Evolutionary conservation across 1,284 basidiomycete species (phyloP), one percentile per base, ranked within the genome.

Genomic region (Phlebopus sp.): DNA sequence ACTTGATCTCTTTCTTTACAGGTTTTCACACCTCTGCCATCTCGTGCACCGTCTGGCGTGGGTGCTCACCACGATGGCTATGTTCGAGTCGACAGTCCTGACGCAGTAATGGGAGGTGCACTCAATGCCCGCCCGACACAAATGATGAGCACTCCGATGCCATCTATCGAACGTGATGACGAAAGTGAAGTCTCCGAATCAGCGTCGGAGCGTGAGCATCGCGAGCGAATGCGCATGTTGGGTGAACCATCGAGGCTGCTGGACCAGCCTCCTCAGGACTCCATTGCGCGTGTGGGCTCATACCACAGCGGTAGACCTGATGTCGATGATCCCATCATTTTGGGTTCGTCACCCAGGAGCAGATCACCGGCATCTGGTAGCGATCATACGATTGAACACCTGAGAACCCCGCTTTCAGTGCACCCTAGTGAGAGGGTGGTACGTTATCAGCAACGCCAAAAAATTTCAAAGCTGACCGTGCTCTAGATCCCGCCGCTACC

Each of bases 11-110:
- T 31, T 46, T 17, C 36, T 38, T 23, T 23, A 6, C 30, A 66
- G 67, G 14, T 69, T 41, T 66, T 66, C 40, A 66, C 63, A n/a
- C 63, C 63, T 21, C 42, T 66, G 19, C 63, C 66, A 17, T 66
- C 63, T 27, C 66, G 67, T 34, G 51, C 54, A 10, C 67, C 63
- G 13, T 69, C 55, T 15, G 66, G 69, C 1, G 55, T 53, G 37
- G 67, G 63, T 9, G 65, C 69, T 11, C 59, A 55, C 10, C 55
- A 59, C 43, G 67, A 65, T 34, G 64, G 61, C 18, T 65, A 54
- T 39, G 50, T 66, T 35, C 63, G 53, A 36, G 67, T 69, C 15
- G 64, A 66, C 32, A 67, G 47, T 36, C 63, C 63, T 7, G 51
- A 68, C 35, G 64, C 64, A 23, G 44, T 66, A 17, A 55, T 66